Percentiles rank a stretch among this genome's conserved stretches.
Evolutionary conservation across 108 stramenopile genomes (phyloP).

Genomic region (Conticribra guillardii): DNA sequence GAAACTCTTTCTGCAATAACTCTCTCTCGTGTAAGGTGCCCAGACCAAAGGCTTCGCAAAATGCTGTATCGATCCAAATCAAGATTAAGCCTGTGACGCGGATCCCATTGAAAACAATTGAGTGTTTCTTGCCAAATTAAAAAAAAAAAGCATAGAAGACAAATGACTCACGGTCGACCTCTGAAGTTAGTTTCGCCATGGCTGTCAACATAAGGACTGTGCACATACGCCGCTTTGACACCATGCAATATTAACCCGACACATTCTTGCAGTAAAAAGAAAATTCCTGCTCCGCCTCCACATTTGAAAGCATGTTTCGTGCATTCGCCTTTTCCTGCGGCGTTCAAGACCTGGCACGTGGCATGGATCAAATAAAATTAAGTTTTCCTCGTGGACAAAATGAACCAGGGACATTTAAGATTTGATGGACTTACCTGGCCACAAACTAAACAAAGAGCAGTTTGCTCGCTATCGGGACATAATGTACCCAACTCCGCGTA

Average conservation of each 20-base stretch:
- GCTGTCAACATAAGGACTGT: conserved; percentile 93
- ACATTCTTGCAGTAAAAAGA: conserved; percentile 95
- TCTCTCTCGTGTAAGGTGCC: not conserved
- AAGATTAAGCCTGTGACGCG: not conserved
- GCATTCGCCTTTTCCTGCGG: conserved; percentile 88
- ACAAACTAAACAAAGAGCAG: conserved; percentile 85
- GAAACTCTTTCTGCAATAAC: not conserved
- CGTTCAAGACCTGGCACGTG: conserved; percentile 85
- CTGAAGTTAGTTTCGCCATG: conserved; percentile 92
- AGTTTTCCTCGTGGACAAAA: too few relatives aligned
- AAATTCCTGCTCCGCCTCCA: conserved; percentile 90
- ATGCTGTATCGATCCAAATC: not conserved
- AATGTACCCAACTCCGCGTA: conserved; percentile 77
- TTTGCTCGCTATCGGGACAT: conserved; percentile 81
- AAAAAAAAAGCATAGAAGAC: conserved; percentile 69
- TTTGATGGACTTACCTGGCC: conserved; percentile 53
- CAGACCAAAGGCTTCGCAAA: not conserved
- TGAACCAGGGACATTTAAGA: not conserved
- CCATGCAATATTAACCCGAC: conserved; percentile 87
- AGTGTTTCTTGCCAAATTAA: conserved; percentile 34
- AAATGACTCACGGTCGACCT: conserved; percentile 78
- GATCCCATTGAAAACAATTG: not conserved
- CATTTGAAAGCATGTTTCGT: conserved; percentile 86
- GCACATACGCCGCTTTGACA: conserved; percentile 84
- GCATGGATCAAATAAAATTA: too few relatives aligned